phyloP scores from a whole-genome alignment of 495 filamentous ascomycete genomes.

The Aspergillus nidulans region DNA sequence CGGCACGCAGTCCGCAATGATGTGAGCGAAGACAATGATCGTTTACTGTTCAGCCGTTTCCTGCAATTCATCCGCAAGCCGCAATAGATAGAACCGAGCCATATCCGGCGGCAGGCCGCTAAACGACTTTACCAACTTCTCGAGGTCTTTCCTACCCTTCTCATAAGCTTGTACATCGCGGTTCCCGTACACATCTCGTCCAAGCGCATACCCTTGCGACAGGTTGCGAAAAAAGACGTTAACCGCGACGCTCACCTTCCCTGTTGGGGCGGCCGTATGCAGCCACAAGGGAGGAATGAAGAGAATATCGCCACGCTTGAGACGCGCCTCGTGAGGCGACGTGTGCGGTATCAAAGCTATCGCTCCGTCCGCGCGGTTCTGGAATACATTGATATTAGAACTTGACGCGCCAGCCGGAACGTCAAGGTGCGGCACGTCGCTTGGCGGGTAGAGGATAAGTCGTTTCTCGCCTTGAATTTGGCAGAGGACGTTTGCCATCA shows the following conservation, averaged over 20 bases:
- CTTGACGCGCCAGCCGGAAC: constrained; percentile 76
- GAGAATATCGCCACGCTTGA: constrained; percentile 69
- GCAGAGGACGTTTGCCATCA: constrained; percentile 86
- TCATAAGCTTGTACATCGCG: constrained; percentile 81
- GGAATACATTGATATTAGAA: constrained; percentile 69
- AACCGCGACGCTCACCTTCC: constrained; percentile 64
- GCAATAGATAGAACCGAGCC: constrained; percentile 67
- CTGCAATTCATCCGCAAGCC: constrained; percentile 67
- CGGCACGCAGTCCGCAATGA: not conserved
- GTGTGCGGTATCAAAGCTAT: constrained; percentile 46
- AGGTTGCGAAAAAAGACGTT: constrained; percentile 83
- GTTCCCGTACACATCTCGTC: constrained; percentile 84
- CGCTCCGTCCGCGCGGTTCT: constrained; percentile 28
- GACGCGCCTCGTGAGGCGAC: constrained; percentile 60
- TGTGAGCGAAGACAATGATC: not conserved
- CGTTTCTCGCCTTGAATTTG: constrained; percentile 69
- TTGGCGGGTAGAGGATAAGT: constrained; percentile 73
- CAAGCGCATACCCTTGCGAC: constrained; percentile 62
- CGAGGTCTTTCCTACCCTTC: constrained; percentile 68
- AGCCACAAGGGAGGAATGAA: constrained; percentile 81
- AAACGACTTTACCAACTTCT: constrained; percentile 64
- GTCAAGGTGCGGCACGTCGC: constrained; percentile 62
- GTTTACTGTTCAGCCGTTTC: constrained; percentile 25
- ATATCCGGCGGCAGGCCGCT: constrained; percentile 61
- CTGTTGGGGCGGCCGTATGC: constrained; percentile 67